A percentile compares a stretch with the other conserved stretches of the same genome.
Evolutionary conservation across 2,329 filamentous ascomycete genomes (phyloP).

Genomic region (Mycogone perniciosa): DNA sequence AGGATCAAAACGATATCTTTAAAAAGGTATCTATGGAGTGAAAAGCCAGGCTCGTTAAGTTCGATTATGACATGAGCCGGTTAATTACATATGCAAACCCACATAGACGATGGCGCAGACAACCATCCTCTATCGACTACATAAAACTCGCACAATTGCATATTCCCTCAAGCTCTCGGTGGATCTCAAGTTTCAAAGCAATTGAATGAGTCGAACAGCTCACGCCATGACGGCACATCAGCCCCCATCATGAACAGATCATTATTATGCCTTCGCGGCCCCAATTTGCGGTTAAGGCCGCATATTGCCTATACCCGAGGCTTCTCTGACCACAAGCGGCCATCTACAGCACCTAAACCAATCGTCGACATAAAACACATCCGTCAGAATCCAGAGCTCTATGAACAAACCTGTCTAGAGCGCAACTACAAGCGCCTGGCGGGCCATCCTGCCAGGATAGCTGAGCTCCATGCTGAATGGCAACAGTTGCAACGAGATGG

Average conservation of each 20-base stretch:
- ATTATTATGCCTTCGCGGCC: constrained; percentile 9
- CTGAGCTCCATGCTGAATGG: constrained; percentile 50
- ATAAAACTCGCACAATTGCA: not conserved
- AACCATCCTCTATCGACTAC: too few relatives aligned
- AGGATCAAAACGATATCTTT: too few relatives aligned
- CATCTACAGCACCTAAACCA: constrained; percentile 70
- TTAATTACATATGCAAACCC: too few relatives aligned
- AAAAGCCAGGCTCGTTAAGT: too few relatives aligned
- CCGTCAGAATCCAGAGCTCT: constrained; percentile 72
- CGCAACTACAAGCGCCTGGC: constrained; percentile 68
- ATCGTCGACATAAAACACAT: constrained; percentile 84
- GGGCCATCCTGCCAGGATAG: constrained; percentile 50
- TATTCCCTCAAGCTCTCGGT: not conserved
- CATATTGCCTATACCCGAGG: not conserved
- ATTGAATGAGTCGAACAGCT: not conserved
- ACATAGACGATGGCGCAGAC: too few relatives aligned
- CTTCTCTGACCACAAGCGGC: constrained; percentile 35
- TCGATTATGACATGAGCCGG: too few relatives aligned
- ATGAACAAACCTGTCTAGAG: constrained; percentile 75
- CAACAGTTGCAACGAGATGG: constrained; percentile 54
- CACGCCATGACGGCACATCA: not conserved
- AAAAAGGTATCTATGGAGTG: too few relatives aligned
- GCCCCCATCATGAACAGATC: constrained; percentile 26
- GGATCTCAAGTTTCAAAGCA: not conserved
- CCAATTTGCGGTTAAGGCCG: constrained; percentile 7